Percentiles rank a stretch among this genome's conserved stretches.
These are phyloP conservation scores for Fusarium paranaense DNA, from an alignment of 2,329 filamentous ascomycete genomes.

Conservation along the genomic window DNA sequence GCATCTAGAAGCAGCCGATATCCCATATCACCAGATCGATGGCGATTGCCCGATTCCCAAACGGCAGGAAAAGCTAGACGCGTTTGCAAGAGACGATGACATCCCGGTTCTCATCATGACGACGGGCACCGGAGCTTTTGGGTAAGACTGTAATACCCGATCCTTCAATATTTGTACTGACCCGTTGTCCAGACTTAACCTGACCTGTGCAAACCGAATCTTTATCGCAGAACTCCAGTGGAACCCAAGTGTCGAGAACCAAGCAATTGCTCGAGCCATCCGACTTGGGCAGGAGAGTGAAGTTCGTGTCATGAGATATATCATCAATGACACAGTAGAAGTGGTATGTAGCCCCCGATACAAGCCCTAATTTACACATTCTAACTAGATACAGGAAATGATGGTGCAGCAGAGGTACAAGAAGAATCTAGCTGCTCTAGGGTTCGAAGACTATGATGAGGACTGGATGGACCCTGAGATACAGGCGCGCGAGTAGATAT, in stretches of 20 bases:
- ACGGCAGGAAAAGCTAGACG: conserved; percentile 52
- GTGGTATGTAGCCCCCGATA: conserved; percentile 44
- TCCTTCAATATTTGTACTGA: not conserved
- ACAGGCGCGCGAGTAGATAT: no score
- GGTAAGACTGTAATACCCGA: conserved; percentile 45
- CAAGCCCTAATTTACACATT: accelerated
- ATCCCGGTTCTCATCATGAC: conserved; percentile 63
- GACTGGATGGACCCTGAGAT: no score
- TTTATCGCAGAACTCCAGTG: conserved; percentile 66
- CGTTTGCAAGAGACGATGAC: conserved; percentile 48
- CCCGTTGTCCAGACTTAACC: conserved; percentile 53
- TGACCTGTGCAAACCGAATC: conserved; percentile 60
- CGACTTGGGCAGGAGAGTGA: conserved; percentile 58
- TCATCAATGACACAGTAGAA: conserved; percentile 57
- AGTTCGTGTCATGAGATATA: conserved; percentile 60
- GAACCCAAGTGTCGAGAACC: conserved; percentile 65
- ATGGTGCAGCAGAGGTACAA: not conserved
- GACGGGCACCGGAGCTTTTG: conserved; percentile 62
- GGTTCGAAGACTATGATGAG: not conserved
- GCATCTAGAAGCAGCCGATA: conserved; percentile 42
- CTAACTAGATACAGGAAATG: not conserved
- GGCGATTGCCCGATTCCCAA: conserved; percentile 52
- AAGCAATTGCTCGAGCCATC: conserved; percentile 62
- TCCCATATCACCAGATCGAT: conserved; percentile 56
- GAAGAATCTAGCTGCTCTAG: not conserved